These are phyloP conservation scores for Plasmodium inui DNA, from an alignment of 169 alveolate species.

Conservation along the genomic window DNA sequence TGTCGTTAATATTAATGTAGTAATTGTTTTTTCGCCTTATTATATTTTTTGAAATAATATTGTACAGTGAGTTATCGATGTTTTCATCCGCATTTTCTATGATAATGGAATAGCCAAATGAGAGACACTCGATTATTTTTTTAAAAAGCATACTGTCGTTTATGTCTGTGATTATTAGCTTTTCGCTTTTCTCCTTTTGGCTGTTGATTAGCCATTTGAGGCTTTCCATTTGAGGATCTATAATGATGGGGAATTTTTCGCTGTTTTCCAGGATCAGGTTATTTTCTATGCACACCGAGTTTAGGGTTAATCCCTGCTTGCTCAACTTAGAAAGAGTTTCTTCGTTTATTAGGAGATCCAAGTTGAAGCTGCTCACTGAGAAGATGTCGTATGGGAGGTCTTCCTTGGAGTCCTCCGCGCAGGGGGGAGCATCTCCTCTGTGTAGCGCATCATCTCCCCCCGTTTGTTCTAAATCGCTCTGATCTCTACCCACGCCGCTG, in stretches of 20 bases:
- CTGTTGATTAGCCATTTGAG: conserved; percentile 95
- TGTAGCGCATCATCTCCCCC: conserved; percentile 1
- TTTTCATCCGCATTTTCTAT: conserved; percentile 95
- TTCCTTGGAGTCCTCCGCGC: neutral
- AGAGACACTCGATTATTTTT: conserved; percentile 88
- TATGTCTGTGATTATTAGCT: conserved; percentile 84
- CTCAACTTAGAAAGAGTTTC: conserved; percentile 87
- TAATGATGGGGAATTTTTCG: conserved; percentile 95
- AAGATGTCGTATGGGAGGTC: conserved; percentile 29
- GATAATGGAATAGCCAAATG: conserved; percentile 92
- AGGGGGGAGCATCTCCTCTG: neutral
- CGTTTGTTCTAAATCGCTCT: neutral
- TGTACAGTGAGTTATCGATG: conserved; percentile 94
- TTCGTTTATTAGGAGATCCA: conserved; percentile 85
- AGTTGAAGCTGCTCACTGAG: conserved; percentile 21
- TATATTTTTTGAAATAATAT: conserved; percentile 94
- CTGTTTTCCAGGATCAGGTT: conserved; percentile 94
- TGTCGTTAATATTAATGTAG: conserved; percentile 92
- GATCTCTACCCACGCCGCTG: neutral
- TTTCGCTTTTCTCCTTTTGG: conserved; percentile 91
- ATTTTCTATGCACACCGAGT: conserved; percentile 94
- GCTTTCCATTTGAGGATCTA: conserved; percentile 98
- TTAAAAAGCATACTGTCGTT: conserved; percentile 83
- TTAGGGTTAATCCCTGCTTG: conserved; percentile 95
- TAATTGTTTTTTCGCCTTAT: conserved; percentile 92